These are phyloP conservation scores for Sugiyamaella smithiae DNA, from an alignment of 805 yeast genomes.

Conservation along the genomic window DNA sequence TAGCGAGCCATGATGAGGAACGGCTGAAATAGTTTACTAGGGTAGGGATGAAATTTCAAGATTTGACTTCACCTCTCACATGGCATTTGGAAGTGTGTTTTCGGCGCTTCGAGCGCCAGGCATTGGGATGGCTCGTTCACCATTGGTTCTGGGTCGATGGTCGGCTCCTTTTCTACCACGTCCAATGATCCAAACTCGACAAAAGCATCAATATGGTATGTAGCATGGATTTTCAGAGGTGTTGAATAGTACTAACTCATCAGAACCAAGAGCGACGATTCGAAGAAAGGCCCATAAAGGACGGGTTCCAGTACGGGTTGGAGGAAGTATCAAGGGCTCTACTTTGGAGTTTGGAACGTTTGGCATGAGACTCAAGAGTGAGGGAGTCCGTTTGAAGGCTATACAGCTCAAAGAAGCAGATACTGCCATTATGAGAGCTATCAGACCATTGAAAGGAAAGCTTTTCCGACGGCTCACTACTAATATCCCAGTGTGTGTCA, in stretches of 20 bases:
- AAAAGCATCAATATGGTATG: conserved; percentile 32
- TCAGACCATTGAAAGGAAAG: conserved; percentile 64
- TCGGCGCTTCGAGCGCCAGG: not conserved
- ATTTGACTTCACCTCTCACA: not conserved
- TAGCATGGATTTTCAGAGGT: not conserved
- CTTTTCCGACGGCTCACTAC: conserved; percentile 80
- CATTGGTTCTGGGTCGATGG: not conserved
- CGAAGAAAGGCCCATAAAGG: conserved; percentile 79
- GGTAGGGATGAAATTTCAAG: conserved; percentile 5
- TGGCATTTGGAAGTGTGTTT: conserved; percentile 2
- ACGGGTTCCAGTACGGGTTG: conserved; percentile 88
- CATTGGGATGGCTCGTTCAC: not conserved
- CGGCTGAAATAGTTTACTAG: not conserved
- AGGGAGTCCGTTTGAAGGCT: conserved; percentile 82
- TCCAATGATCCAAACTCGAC: conserved; percentile 17
- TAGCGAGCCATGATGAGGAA: too few species aligned
- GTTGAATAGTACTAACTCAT: conserved; percentile 45
- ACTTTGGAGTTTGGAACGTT: conserved; percentile 74
- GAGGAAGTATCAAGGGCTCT: conserved; percentile 90
- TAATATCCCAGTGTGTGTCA: conserved; percentile 85
- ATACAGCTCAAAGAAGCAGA: conserved; percentile 90
- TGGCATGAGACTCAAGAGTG: conserved; percentile 85
- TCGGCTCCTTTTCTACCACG: conserved; percentile 16
- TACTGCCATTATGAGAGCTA: conserved; percentile 74
- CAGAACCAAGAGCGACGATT: conserved; percentile 11